Conservation (phyloP, 2,329 filamentous ascomycete species). For the Xylaria multiplex region DNA sequence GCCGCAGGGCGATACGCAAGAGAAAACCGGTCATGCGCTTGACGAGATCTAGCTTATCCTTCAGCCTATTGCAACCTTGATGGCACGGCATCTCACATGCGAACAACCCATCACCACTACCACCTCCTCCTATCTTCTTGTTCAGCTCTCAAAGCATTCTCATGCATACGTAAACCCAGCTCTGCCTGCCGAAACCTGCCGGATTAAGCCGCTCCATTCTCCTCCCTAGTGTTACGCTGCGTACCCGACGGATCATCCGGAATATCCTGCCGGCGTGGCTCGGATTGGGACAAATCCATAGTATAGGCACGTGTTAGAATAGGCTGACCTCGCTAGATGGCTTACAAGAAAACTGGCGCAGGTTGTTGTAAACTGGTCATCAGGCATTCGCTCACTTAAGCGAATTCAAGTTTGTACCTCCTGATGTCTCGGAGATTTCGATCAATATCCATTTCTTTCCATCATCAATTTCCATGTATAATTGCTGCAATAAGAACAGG, state of each 20-base stretch:
- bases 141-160: background rate
- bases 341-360: background rate
- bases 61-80: constrained; percentile 19
- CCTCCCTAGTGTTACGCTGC: constrained; percentile 9
- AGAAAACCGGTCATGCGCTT: constrained; percentile 26
- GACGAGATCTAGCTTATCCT: constrained; percentile 7
- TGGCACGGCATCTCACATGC: constrained; percentile 28
- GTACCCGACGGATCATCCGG: constrained; percentile 26
- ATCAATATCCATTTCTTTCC: background rate
- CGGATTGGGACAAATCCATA: constrained; percentile 7
- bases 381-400: constrained; percentile 2
- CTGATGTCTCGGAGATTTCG: background rate
- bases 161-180: constrained; percentile 13
- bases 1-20: constrained; percentile 31
- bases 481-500: constrained; percentile 8
- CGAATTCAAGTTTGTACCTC: constrained; percentile 16
- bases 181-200: constrained; percentile 26
- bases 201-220: constrained; percentile 25
- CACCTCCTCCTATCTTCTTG: background rate
- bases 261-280: constrained; percentile 21
- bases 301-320: constrained; percentile 19
- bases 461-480: constrained; percentile 9
- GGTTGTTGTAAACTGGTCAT: background rate
- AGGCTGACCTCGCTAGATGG: constrained; percentile 8
- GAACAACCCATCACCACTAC: constrained; percentile 15